phyloP scores from a whole-genome alignment of 1,284 basidiomycete species.

The Porogramme epimiltina region DNA sequence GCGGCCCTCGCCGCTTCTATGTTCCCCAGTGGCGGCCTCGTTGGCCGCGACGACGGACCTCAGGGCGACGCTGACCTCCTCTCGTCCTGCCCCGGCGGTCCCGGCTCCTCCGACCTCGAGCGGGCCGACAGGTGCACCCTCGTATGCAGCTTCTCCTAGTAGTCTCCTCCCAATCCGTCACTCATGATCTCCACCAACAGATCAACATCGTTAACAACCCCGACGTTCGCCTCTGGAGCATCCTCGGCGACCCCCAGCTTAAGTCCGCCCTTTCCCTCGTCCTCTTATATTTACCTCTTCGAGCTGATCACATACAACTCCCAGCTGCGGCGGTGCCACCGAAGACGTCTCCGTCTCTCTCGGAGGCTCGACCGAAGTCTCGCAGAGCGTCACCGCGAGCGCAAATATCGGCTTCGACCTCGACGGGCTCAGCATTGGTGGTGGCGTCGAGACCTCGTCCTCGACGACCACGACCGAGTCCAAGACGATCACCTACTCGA shows the following conservation, averaged over 20 bases:
- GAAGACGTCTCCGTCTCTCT: constrained; percentile 7
- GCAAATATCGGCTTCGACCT: constrained; percentile 9
- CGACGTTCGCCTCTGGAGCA: neutral
- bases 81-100: constrained; percentile 9
- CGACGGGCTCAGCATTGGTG: constrained; percentile 9
- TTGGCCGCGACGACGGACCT: neutral
- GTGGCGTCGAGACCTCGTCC: neutral
- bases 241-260: constrained; percentile 9
- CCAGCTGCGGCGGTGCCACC: constrained; percentile 9
- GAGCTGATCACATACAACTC: neutral
- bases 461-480: constrained; percentile 4
- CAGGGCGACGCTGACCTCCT: constrained; percentile 1
- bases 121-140: constrained; percentile 7
- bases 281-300: too few relatives aligned
- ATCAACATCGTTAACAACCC: constrained; percentile 3
- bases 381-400: constrained; percentile 1
- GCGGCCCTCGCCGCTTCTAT: neutral
- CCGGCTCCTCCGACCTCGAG: constrained; percentile 4
- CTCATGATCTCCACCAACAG: neutral
- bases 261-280: neutral
- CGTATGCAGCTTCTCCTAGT: neutral
- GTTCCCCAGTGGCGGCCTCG: neutral
- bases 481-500: constrained; percentile 5
- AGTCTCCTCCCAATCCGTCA: neutral
- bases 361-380: constrained; percentile 2